Percentiles rank a stretch among this genome's conserved stretches.
Evolutionary conservation across 805 yeast genomes (phyloP).

Genomic region (Blastobotrys robertii): DNA sequence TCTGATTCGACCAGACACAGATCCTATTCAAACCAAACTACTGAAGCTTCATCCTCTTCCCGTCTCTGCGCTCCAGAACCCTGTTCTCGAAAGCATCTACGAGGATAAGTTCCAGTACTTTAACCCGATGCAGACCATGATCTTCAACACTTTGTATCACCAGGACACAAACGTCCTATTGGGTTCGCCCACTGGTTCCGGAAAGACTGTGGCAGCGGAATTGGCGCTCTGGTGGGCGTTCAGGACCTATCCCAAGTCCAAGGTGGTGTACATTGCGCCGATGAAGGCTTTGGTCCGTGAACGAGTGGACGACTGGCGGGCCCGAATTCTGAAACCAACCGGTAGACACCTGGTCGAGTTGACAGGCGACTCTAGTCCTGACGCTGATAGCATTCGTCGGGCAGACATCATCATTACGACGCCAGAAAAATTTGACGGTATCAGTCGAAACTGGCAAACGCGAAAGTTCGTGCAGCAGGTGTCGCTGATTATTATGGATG

Average conservation of each 20-base stretch:
- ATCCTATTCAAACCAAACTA: slow-evolving; percentile 73
- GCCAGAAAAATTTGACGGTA: slow-evolving; percentile 83
- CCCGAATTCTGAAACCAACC: slow-evolving; percentile 36
- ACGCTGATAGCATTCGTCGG: slow-evolving; percentile 49
- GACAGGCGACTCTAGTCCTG: slow-evolving; percentile 78
- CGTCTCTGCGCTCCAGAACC: slow-evolving; percentile 62
- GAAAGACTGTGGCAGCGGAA: slow-evolving; percentile 95
- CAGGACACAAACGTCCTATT: slow-evolving; percentile 71
- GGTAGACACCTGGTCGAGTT: slow-evolving; percentile 56
- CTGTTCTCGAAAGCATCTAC: slow-evolving; percentile 59
- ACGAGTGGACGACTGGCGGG: slow-evolving; percentile 73
- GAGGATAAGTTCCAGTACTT: slow-evolving; percentile 63
- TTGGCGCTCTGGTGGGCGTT: slow-evolving; percentile 96
- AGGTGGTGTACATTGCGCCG: slow-evolving; percentile 78
- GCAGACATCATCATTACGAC: slow-evolving; percentile 76
- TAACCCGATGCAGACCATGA: slow-evolving; percentile 98
- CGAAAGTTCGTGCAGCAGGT: slow-evolving; percentile 66
- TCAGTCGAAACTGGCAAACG: slow-evolving; percentile 77
- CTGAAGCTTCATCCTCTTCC: slow-evolving; percentile 82
- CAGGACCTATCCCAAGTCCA: slow-evolving; percentile 66
- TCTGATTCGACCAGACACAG: slow-evolving; percentile 78
- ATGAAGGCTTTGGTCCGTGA: slow-evolving; percentile 83
- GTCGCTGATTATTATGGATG: slow-evolving; percentile 75
- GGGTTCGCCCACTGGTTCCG: slow-evolving; percentile 98
- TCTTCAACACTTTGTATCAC: slow-evolving; percentile 81